These are phyloP conservation scores for Croton setiger DNA, from an alignment of 441 rosid genomes.

Conservation along the genomic window DNA sequence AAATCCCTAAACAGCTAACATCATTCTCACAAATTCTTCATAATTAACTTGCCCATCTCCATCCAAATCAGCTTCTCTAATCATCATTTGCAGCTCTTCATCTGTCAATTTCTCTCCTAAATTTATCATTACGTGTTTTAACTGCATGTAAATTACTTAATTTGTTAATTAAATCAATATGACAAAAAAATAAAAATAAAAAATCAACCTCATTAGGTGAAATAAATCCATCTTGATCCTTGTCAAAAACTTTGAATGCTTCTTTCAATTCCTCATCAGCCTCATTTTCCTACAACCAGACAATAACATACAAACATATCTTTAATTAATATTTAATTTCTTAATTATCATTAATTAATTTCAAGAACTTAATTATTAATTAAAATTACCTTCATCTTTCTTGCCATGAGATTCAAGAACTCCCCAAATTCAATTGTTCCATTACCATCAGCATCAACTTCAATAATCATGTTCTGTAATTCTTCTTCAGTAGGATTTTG, in stretches of 20 bases:
- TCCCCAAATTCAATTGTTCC: conserved; percentile 63
- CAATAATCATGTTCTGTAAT: conserved; percentile 53
- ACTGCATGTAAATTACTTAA: conserved; percentile 16
- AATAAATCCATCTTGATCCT: conserved; percentile 72
- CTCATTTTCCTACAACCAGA: conserved; percentile 41
- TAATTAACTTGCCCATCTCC: conserved; percentile 92
- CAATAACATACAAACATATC: background rate
- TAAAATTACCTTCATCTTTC: conserved; percentile 49
- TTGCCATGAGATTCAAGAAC: conserved; percentile 63
- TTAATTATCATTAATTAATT: too few relatives aligned
- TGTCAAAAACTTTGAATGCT: conserved; percentile 71
- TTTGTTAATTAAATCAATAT: too few relatives aligned
- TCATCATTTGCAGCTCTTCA: conserved; percentile 76
- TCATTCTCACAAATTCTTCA: conserved; percentile 85
- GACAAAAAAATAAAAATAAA: background rate
- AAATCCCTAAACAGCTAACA: conserved; percentile 28
- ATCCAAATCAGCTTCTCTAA: conserved; percentile 87
- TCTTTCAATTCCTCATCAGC: conserved; percentile 53
- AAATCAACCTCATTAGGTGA: conserved; percentile 49
- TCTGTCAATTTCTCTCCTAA: conserved; percentile 42
- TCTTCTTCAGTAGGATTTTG: conserved; percentile 62
- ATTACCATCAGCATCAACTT: conserved; percentile 47
- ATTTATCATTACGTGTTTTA: conserved; percentile 43
- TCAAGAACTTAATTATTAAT: background rate
- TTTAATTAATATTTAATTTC: background rate